Percentiles rank a stretch among this genome's conserved stretches.
Conservation (phyloP, 2,329 filamentous ascomycete genomes). For the Paecilomyces variotii region DNA sequence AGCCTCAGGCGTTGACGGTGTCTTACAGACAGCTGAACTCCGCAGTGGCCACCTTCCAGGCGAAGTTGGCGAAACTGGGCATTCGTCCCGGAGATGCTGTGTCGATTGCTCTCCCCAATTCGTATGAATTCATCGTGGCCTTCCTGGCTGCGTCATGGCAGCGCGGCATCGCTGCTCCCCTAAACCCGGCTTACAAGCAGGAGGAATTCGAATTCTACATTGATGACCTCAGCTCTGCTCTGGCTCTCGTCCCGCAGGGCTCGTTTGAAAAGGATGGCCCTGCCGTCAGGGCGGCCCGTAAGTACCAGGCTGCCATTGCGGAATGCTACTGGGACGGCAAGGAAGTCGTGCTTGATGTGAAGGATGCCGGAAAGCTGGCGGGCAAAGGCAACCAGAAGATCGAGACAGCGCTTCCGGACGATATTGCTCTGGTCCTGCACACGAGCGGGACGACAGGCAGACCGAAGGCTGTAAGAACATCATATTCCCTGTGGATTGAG, state of each 20-base stretch:
- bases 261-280: conserved; percentile 59
- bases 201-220: conserved; percentile 90
- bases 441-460: conserved; percentile 79
- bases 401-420: conserved; percentile 59
- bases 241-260: conserved; percentile 68
- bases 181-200: conserved; percentile 84
- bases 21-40: conserved; percentile 60
- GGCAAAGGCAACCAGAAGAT: conserved; percentile 42
- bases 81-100: conserved; percentile 63
- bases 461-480: conserved; percentile 62
- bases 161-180: conserved; percentile 72
- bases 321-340: conserved; percentile 72
- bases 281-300: conserved; percentile 67
- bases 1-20: conserved; percentile 53
- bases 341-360: conserved; percentile 69
- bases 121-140: conserved; percentile 78
- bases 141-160: conserved; percentile 84
- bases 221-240: conserved; percentile 70
- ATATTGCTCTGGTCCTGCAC: conserved; percentile 73
- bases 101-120: conserved; percentile 76
- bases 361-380: conserved; percentile 61
- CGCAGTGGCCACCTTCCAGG: conserved; percentile 65
- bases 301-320: conserved; percentile 75
- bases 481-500: not conserved
- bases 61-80: conserved; percentile 67